Evolutionary conservation across 2,329 filamentous ascomycete genomes (phyloP), one percentile per base, ranked within the genome.

Genomic region (Aspergillus terreus): DNA sequence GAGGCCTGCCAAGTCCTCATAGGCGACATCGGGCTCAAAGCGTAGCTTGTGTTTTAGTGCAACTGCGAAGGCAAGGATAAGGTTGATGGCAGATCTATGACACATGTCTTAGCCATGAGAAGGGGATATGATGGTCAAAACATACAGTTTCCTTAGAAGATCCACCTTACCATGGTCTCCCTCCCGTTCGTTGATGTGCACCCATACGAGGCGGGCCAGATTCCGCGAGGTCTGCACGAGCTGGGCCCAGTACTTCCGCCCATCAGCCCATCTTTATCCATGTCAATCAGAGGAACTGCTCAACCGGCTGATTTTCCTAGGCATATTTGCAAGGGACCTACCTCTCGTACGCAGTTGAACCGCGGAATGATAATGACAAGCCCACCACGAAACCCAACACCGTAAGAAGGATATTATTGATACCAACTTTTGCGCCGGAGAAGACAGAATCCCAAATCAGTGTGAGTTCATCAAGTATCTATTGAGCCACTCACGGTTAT

Each of bases 311-410:
- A 19, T 19, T 19, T 19, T 19, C 19, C 19, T 19, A 19, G 19
- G 19, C 19, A 19, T 4, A 3, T 19, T 19, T 4, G 19, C 19
- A 19, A 19, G 23, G 38, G 5, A 1, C 46, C 27, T 70, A 77
- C 60, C 86, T 82, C 70, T 92, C 88, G 60, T 92, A 92, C 9
- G 88, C 88, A 9, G 87, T 89, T 2, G 86, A 85, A 56, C 81
- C 88, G 52, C 88, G 83, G 73, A 92, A 90, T 1, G 86, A 90
- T 32, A 92, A 78, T 15, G 85, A 81, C 53, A 92, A 73, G 81
- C 85, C 85, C 67, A 92, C 87, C 53, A 92, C 85, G 74, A 92
- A 91, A 85, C 88, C 88, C 41, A 87, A 81, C 47, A 92, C 83
- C 1, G 87, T 91, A 47, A 92, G 77, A 15, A 91, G 76, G 32